Evolutionary conservation across 1,139 yeast genomes (phyloP), one percentile per base, ranked within the genome.

Genomic region (Geotrichum siamense): DNA sequence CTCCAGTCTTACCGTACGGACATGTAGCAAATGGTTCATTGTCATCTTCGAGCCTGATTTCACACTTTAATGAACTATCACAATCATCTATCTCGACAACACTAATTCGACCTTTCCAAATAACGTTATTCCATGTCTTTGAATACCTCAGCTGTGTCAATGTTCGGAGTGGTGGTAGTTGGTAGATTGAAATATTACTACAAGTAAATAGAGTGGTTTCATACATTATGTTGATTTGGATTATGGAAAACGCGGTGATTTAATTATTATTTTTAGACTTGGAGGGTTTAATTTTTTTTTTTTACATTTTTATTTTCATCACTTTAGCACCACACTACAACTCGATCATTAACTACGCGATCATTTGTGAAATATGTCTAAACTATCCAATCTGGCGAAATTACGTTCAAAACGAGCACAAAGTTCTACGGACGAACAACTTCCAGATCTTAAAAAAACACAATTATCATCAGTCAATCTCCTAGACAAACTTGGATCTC

Each of bases 101-200:
- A 38, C 54, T 49, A 35, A 67, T 45, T 4, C 57, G 41, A 3
- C 72, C 72, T 3, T 45, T 45, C 69, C 71, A 68, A n/a, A 67
- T 52, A 2, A 65, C 61, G n/a, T 56, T 56, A 32, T 61, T 59
- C 71, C 71, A 67, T 5, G 56, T 57, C 2, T 55, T 48, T 2
- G 68, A 64, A 41, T 53, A 54, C 39, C 57, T 55, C n/a, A 62
- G 61, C 22, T 49, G 35, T 12, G 50, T 50, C 10, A 43, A 22
- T 13, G 56, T 44, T 41, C 48, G 51, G 22, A 61, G 50, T 5
- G 70, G 70, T 4, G 71, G 70, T 26, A 64, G 60, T 43, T 52
- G 56, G 44, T 58, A 61, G 16, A 63, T 50, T 32, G 43, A 48
- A 8, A 52, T 55, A 35, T 48, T 46, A 2, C 53, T 50, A 8